These are phyloP conservation scores for Cercophora scortea DNA, from an alignment of 495 filamentous ascomycete species.

Conservation along the genomic window DNA sequence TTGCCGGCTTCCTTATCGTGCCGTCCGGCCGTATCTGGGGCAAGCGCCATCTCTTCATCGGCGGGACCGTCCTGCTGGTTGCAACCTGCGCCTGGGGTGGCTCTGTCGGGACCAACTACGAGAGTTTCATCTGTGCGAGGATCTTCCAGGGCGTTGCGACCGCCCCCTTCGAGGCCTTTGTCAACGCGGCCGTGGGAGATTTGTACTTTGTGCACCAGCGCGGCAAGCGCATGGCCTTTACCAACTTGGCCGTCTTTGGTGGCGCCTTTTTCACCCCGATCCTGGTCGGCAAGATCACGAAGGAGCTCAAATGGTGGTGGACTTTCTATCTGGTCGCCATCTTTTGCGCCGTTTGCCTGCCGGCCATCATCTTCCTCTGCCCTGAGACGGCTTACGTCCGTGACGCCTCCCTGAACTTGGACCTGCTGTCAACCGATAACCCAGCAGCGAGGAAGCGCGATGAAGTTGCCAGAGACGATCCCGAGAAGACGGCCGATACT, in stretches of 20 bases:
- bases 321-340: conserved; percentile 70
- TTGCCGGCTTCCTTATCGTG: conserved; percentile 75
- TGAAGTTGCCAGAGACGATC: background rate
- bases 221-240: conserved; percentile 82
- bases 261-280: conserved; percentile 90
- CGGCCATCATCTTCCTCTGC: conserved; percentile 65
- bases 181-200: conserved; percentile 73
- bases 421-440: conserved; percentile 23
- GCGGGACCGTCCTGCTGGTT: conserved; percentile 70
- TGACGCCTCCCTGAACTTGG: conserved; percentile 54
- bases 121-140: conserved; percentile 64
- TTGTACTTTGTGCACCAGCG: conserved; percentile 71
- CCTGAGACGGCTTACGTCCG: conserved; percentile 80
- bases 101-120: conserved; percentile 54
- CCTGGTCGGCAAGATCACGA: conserved; percentile 77
- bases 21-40: conserved; percentile 87
- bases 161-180: conserved; percentile 68
- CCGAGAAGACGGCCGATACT: conserved; percentile 11
- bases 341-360: conserved; percentile 55
- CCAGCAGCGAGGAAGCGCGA: background rate
- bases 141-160: conserved; percentile 68
- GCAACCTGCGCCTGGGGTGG: conserved; percentile 72
- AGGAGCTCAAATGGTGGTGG: conserved; percentile 69
- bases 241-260: conserved; percentile 83
- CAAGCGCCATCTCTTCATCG: conserved; percentile 77